These are phyloP conservation scores for Aspergillus funiculosus DNA, from an alignment of 495 filamentous ascomycete species.

Conservation along the genomic window DNA sequence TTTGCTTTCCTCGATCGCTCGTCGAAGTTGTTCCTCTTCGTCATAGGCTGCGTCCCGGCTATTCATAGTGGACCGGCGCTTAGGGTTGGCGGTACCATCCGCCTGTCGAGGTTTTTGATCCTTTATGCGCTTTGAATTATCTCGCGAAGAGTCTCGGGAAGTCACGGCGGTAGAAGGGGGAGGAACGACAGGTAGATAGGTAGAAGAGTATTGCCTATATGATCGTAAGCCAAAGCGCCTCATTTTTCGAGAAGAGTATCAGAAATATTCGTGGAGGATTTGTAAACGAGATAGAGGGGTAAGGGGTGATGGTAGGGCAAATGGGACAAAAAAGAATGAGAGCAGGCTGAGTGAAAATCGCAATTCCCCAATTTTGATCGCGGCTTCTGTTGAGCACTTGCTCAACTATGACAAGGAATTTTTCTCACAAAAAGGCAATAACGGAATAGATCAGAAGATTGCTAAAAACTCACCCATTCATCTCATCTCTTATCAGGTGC, in stretches of 20 bases:
- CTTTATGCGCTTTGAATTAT: conserved; percentile 42
- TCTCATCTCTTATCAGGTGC: conserved; percentile 70
- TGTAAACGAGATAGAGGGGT: background rate
- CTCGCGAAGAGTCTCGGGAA: conserved; percentile 41
- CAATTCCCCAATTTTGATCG: too few species aligned
- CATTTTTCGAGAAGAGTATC: background rate
- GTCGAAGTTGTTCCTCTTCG: conserved; percentile 81
- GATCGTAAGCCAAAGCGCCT: conserved; percentile 25
- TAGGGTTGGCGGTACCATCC: conserved; percentile 47
- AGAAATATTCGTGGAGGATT: background rate
- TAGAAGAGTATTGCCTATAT: conserved; percentile 57
- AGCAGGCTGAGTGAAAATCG: conserved; percentile 1
- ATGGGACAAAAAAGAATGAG: conserved; percentile 7
- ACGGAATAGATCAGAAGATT: conserved; percentile 8
- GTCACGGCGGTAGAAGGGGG: conserved; percentile 39
- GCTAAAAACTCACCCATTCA: conserved; percentile 83
- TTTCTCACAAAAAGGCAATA: conserved; percentile 5
- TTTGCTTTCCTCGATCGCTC: conserved; percentile 94
- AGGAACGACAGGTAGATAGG: conserved; percentile 60
- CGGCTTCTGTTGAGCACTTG: background rate
- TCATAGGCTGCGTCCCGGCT: conserved; percentile 94
- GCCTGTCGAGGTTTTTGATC: conserved; percentile 45
- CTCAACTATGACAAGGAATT: conserved; percentile 17
- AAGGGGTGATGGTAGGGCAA: background rate
- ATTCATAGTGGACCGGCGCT: conserved; percentile 95